These are phyloP conservation scores for baker's yeast (Saccharomyces cerevisiae) DNA, from an alignment of 805 yeast species.

Conservation along the genomic window DNA sequence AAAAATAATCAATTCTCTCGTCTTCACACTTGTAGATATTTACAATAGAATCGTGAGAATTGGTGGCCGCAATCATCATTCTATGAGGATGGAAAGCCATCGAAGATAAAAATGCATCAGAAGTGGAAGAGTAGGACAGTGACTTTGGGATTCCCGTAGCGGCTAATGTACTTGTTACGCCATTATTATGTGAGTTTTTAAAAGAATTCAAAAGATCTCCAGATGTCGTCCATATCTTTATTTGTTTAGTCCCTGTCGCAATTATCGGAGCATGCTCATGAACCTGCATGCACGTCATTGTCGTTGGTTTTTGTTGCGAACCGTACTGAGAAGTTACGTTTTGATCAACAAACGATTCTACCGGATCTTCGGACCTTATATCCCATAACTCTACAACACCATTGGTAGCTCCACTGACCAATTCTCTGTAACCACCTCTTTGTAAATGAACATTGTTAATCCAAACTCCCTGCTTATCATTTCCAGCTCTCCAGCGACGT, in stretches of 20 bases:
- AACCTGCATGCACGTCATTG: slow-evolving; percentile 60
- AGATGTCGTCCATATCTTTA: slow-evolving; percentile 76
- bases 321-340: slow-evolving; percentile 23
- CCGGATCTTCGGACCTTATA: slow-evolving; percentile 65
- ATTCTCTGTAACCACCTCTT: slow-evolving; percentile 89
- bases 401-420: slow-evolving; percentile 73
- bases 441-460: slow-evolving; percentile 86
- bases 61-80: slow-evolving; percentile 84
- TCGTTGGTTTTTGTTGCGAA: slow-evolving; percentile 14
- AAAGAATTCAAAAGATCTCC: slow-evolving; percentile 67
- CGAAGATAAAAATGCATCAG: slow-evolving; percentile 47
- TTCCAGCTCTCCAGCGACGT: slow-evolving; percentile 57
- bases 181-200: slow-evolving; percentile 33
- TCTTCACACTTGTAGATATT: slow-evolving; percentile 51
- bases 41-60: slow-evolving; percentile 67
- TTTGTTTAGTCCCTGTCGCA: slow-evolving; percentile 75
- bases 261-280: slow-evolving; percentile 97
- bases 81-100: slow-evolving; percentile 86
- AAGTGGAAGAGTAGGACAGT: slow-evolving; percentile 21
- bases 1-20: slow-evolving; percentile 10
- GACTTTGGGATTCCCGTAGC: slow-evolving; percentile 27
- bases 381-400: slow-evolving; percentile 90
- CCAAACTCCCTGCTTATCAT: slow-evolving; percentile 40
- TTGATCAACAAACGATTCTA: slow-evolving; percentile 53
- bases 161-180: slow-evolving; percentile 25